Percentiles rank a stretch among this genome's conserved stretches.
Conservation (phyloP, 2,329 filamentous ascomycete genomes). For the Aspergillus intermedius region DNA sequence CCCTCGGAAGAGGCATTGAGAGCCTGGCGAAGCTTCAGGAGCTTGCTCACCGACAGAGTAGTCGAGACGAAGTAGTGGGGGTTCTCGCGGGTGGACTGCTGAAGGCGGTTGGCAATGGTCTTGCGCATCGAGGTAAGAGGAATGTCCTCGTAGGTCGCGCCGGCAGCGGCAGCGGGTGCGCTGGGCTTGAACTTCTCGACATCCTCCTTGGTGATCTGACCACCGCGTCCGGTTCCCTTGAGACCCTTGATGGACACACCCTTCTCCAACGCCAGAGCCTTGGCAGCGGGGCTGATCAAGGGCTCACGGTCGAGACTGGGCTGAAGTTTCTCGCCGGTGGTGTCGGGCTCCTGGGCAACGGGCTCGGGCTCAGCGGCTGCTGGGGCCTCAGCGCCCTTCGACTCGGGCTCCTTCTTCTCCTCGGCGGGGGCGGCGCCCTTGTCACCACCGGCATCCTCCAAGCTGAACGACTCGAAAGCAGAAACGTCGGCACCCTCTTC, state of each 20-base stretch:
- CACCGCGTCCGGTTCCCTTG: constrained; percentile 81
- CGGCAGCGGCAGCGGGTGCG: constrained; percentile 46
- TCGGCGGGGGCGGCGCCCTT: constrained; percentile 56
- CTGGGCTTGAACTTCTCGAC: constrained; percentile 75
- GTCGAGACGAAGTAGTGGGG: constrained; percentile 97
- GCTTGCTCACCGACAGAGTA: constrained; percentile 85
- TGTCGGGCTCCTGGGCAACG: constrained; percentile 60
- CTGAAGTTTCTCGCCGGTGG: constrained; percentile 71
- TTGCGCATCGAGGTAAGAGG: constrained; percentile 93
- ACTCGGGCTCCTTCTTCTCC: constrained; percentile 57
- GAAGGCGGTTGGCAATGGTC: constrained; percentile 87
- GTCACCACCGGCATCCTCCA: constrained; percentile 86
- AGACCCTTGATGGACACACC: constrained; percentile 68
- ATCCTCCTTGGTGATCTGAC: constrained; percentile 85
- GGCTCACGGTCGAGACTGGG: constrained; percentile 76
- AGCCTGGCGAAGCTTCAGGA: constrained; percentile 89
- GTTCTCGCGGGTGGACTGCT: constrained; percentile 85
- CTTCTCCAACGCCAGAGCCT: constrained; percentile 78
- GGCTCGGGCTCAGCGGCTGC: constrained; percentile 53
- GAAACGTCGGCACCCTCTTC: constrained; percentile 83
- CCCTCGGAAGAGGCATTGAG: constrained; percentile 84
- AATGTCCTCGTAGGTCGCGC: constrained; percentile 71
- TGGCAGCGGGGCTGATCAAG: constrained; percentile 64
- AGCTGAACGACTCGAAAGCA: constrained; percentile 80
- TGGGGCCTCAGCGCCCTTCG: constrained; percentile 44